Evolutionary conservation across 345 rosid genomes (phyloP).

Genomic region (Cardamine chenopodiifolia): DNA sequence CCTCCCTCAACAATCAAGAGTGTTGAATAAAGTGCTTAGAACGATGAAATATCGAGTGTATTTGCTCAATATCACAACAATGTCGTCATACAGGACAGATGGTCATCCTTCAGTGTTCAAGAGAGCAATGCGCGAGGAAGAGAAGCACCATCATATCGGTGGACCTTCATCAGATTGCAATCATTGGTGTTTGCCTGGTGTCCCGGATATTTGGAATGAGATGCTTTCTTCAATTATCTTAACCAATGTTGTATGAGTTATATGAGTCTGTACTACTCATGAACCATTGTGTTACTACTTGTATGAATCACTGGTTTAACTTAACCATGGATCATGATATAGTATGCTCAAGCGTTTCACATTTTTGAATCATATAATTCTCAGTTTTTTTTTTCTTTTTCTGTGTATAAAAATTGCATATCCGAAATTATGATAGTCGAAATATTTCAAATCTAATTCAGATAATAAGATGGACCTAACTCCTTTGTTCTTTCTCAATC

Average conservation of each 20-base stretch:
- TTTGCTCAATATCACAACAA: constrained; percentile 75
- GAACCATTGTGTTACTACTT: neutral
- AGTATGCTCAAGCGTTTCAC: too few relatives aligned
- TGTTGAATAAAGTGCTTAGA: constrained; percentile 66
- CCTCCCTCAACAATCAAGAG: constrained; percentile 62
- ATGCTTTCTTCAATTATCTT: constrained; percentile 54
- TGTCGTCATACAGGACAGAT: constrained; percentile 80
- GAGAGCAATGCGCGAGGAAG: constrained; percentile 55
- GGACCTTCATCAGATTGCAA: constrained; percentile 74
- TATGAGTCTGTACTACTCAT: neutral
- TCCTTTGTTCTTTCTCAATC: neutral
- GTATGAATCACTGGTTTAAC: neutral
- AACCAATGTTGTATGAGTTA: constrained; percentile 25
- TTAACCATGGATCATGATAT: neutral
- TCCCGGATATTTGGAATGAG: constrained; percentile 94
- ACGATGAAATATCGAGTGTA: constrained; percentile 77
- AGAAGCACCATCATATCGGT: constrained; percentile 49
- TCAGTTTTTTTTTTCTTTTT: too few relatives aligned
- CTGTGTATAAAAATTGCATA: neutral
- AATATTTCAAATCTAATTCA: neutral
- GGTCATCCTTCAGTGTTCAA: constrained; percentile 92
- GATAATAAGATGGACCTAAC: neutral
- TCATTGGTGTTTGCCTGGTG: constrained; percentile 99
- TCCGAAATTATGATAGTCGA: neutral
- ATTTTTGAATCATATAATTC: neutral